Conservation (phyloP, 164 flowering plant species). For the Litsea cubeba region DNA sequence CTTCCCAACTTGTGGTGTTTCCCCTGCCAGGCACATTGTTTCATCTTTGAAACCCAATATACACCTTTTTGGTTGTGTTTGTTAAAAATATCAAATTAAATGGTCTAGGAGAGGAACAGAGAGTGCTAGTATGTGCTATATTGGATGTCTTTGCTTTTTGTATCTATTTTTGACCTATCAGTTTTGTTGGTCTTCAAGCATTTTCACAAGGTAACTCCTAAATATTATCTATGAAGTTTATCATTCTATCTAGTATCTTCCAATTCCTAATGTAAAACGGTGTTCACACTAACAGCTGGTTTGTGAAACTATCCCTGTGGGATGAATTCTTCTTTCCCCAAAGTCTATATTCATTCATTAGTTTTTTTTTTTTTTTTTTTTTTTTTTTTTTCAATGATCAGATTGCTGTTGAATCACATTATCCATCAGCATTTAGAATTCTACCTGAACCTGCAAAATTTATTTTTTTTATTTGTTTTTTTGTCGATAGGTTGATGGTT, state of each 20-base stretch:
- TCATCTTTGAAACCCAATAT: not conserved
- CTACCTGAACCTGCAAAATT: not conserved
- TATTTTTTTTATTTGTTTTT: not conserved
- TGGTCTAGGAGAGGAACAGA: not conserved
- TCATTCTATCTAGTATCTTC: not conserved
- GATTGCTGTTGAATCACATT: not conserved
- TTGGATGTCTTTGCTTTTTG: not conserved
- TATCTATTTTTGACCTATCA: not conserved
- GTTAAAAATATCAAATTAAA: not conserved
- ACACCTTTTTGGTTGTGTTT: not conserved
- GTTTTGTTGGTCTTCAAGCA: not conserved
- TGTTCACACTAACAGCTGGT: not conserved
- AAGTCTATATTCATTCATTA: not conserved
- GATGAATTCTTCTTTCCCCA: not conserved
- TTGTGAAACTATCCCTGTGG: not conserved
- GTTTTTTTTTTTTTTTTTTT: not conserved
- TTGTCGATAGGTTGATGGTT: constrained; percentile 73
- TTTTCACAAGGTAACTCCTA: not conserved
- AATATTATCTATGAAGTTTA: not conserved
- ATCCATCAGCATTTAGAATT: not conserved
- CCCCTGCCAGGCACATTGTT: not conserved
- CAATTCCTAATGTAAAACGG: not conserved
- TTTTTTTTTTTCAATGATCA: not conserved
- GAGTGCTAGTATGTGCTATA: not conserved
- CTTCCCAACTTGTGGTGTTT: constrained; percentile 1